These are phyloP conservation scores for Orbilia ellipsospora DNA, from an alignment of 2,329 filamentous ascomycete species.

Conservation along the genomic window DNA sequence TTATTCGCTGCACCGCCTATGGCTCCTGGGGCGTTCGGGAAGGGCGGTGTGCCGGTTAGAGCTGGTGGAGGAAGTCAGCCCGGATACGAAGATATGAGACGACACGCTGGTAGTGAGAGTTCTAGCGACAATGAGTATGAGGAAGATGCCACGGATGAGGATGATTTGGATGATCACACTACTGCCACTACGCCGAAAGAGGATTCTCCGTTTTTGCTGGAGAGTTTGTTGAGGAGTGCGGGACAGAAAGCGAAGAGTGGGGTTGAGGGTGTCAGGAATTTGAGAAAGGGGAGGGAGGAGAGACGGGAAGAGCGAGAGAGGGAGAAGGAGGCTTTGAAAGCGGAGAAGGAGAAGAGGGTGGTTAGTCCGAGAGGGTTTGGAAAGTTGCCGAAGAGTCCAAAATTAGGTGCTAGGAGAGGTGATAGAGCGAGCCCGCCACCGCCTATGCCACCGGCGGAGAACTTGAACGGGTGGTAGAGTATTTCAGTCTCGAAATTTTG, in stretches of 20 bases:
- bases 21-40: conserved; percentile 39
- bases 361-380: conserved; percentile 64
- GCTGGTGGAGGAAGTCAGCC: conserved; percentile 13
- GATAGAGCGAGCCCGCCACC: conserved; percentile 64
- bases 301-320: conserved; percentile 68
- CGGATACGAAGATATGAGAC: conserved; percentile 26
- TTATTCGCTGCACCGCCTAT: conserved; percentile 59
- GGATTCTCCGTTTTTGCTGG: conserved; percentile 53
- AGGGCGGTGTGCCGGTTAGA: conserved; percentile 41
- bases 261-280: conserved; percentile 45
- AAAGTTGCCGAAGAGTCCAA: conserved; percentile 53
- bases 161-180: conserved; percentile 47
- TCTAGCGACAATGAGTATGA: conserved; percentile 55
- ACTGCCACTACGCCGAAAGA: conserved; percentile 48
- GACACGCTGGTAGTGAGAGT: conserved; percentile 40
- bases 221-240: conserved; percentile 50
- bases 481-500: not conserved
- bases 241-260: conserved; percentile 54
- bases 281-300: conserved; percentile 72
- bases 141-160: conserved; percentile 46
- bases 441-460: conserved; percentile 66
- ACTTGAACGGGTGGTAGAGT: conserved; percentile 62
- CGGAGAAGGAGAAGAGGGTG: conserved; percentile 73
- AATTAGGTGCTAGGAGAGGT: conserved; percentile 61
- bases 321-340: conserved; percentile 72